Conservation (phyloP, 768 basidiomycete species). For the Auricularia sp. region DNA sequence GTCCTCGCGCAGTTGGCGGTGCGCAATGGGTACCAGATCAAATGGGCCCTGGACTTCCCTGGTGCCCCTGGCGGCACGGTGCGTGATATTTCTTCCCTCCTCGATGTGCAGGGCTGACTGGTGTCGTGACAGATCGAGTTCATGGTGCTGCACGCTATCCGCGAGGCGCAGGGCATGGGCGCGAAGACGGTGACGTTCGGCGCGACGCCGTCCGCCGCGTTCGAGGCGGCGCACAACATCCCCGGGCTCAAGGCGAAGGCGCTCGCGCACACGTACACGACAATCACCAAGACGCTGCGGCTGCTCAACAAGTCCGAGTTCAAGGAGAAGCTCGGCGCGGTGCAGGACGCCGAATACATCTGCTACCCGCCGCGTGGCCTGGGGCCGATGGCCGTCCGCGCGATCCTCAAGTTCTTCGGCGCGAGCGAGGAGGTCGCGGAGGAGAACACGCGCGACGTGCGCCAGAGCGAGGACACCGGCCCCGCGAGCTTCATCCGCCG, state of each 20-base stretch:
- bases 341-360: conserved; percentile 1
- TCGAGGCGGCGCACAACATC: conserved; percentile 33
- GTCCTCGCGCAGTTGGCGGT: conserved; percentile 32
- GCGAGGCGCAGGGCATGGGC: conserved; percentile 28
- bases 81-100: not conserved
- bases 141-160: conserved; percentile 39
- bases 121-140: conserved; percentile 26
- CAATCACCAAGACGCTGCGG: not conserved
- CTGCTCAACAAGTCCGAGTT: not conserved
- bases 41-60: conserved; percentile 37
- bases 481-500: not conserved
- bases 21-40: conserved; percentile 33
- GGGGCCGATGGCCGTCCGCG: not conserved
- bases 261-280: conserved; percentile 31
- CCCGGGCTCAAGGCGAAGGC: conserved; percentile 37
- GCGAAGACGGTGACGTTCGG: conserved; percentile 31
- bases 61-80: conserved; percentile 27
- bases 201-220: conserved; percentile 32
- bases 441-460: not conserved
- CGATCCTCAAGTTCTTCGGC: conserved; percentile 1
- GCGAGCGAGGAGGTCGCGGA: not conserved
- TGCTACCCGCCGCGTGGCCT: not conserved
- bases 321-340: not conserved
- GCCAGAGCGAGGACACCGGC: not conserved
- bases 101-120: conserved; percentile 16